Evolutionary conservation across 148 eudicot genomes (phyloP).

Genomic region (Simmondsia chinensis): DNA sequence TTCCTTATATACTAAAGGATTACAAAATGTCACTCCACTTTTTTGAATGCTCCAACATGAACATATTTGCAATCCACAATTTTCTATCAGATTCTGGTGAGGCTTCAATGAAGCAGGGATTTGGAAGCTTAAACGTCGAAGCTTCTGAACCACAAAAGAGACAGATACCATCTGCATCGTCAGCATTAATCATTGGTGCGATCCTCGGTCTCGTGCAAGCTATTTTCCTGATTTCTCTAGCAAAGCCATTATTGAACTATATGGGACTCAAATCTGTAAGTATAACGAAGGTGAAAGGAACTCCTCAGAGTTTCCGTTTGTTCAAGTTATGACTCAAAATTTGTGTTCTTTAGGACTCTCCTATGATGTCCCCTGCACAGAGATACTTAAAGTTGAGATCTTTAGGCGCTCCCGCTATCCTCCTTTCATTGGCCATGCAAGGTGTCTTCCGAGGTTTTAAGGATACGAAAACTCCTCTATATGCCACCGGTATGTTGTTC

Average conservation of each 20-base stretch:
- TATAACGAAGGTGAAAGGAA: not conserved
- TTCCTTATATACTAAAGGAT: no score
- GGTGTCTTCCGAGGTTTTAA: constrained; percentile 81
- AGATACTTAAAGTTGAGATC: constrained; percentile 62
- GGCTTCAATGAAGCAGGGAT: constrained; percentile 4
- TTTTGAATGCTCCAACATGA: no score
- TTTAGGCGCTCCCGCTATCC: constrained; percentile 83
- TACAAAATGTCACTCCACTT: no score
- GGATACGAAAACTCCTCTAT: constrained; percentile 74
- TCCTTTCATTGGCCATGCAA: constrained; percentile 85
- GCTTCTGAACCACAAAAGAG: constrained; percentile 23
- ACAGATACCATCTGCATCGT: constrained; percentile 72
- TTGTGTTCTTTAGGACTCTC: constrained; percentile 37
- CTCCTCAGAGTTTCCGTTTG: not conserved
- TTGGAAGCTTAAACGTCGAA: constrained; percentile 8
- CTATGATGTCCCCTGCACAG: constrained; percentile 56
- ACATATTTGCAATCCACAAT: not conserved
- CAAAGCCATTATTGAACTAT: constrained; percentile 45
- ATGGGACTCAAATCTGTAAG: constrained; percentile 75
- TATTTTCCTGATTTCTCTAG: constrained; percentile 39
- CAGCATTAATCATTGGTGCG: constrained; percentile 61
- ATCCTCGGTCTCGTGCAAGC: constrained; percentile 67
- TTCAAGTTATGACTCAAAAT: not conserved
- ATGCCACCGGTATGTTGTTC: constrained; percentile 53
- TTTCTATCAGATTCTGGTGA: constrained; percentile 12